Evolutionary conservation across 257 asterid species (phyloP), one percentile per base, ranked within the genome.

Genomic region (Petrea volubilis): DNA sequence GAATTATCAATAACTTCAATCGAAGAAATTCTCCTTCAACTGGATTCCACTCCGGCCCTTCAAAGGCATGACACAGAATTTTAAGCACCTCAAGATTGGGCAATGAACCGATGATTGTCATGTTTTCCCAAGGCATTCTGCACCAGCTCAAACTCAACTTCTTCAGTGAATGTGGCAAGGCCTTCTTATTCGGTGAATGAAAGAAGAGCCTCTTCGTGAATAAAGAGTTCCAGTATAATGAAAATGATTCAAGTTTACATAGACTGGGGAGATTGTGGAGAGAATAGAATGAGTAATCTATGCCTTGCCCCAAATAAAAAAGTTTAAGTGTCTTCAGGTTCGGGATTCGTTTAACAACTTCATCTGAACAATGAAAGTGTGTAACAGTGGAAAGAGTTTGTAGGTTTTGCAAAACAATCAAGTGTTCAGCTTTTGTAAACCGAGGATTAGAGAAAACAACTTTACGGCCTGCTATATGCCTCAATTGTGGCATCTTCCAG

Each of bases 401-500:
- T 5, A 76, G 49, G 46, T 76, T 70, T 55, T 56, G 72, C 68
- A 76, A 52, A 51, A 64, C 60, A 5, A 36, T 21, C 10, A 23
- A 5, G 17, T 29, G 23, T 23, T 29, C 20, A 18, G 5, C 53
- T 21, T 38, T 46, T 9, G 7, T 49, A 40, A 25, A 15, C 13
- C 44, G 60, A 43, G 76, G 80, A 21, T 69, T 72, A 17, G 50
- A 68, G 11, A 62, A 55, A 33, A 25, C 18, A 25, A 33, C 34
- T 3, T 2, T 2, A 2, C 4, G 6, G 12, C 23, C 10, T 24
- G 12, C n/a, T 2, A 70, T 18, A 55, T 55, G 76, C 21, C 80
- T 70, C 40, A 75, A 60, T 24, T 68, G 74, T 40, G 73, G 29
- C 76, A 70, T 56, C 29, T 55, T 58, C 76, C 80, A 76, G 31